Conservation (phyloP, 108 stramenopile genomes). For the Aurantiochytrium sp. region DNA sequence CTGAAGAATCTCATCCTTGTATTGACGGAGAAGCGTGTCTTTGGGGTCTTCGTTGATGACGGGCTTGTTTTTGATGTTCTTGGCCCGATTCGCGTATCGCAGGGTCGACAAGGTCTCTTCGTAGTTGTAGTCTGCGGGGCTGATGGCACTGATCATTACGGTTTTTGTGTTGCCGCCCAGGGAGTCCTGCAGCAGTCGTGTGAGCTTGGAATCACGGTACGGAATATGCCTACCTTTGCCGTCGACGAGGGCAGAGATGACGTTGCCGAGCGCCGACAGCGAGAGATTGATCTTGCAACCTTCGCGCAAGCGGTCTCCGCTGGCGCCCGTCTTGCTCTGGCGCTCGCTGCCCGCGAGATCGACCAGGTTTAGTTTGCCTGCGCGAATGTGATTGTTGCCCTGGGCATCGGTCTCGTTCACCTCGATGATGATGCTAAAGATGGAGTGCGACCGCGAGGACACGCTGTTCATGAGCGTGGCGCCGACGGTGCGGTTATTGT, state of each 20-base stretch:
- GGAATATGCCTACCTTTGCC: conserved; percentile 60
- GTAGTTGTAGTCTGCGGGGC: conserved; percentile 67
- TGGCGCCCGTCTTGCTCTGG: conserved; percentile 59
- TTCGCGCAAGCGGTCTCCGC: conserved; percentile 59
- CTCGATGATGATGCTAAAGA: conserved; percentile 59
- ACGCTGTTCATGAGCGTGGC: conserved; percentile 57
- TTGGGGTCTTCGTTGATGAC: conserved; percentile 65
- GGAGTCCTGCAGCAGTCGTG: conserved; percentile 47
- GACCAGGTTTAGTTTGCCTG: conserved; percentile 63
- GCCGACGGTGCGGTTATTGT: conserved; percentile 52
- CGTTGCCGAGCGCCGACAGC: conserved; percentile 90
- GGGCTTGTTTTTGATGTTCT: conserved; percentile 67
- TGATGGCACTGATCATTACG: conserved; percentile 66
- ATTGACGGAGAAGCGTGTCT: conserved; percentile 56
- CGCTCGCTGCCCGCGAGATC: conserved; percentile 64
- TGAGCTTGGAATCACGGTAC: conserved; percentile 66
- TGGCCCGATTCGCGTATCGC: conserved; percentile 65
- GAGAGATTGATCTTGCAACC: conserved; percentile 76
- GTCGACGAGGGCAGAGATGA: conserved; percentile 61
- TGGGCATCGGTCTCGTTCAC: conserved; percentile 38
- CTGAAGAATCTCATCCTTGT: conserved; percentile 72
- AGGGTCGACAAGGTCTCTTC: conserved; percentile 64
- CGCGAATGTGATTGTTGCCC: conserved; percentile 53
- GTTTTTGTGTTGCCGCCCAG: conserved; percentile 70
- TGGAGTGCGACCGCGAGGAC: conserved; percentile 58